Evolutionary conservation across 768 basidiomycete species (phyloP).

Genomic region (Hydnomerulius pinastri): DNA sequence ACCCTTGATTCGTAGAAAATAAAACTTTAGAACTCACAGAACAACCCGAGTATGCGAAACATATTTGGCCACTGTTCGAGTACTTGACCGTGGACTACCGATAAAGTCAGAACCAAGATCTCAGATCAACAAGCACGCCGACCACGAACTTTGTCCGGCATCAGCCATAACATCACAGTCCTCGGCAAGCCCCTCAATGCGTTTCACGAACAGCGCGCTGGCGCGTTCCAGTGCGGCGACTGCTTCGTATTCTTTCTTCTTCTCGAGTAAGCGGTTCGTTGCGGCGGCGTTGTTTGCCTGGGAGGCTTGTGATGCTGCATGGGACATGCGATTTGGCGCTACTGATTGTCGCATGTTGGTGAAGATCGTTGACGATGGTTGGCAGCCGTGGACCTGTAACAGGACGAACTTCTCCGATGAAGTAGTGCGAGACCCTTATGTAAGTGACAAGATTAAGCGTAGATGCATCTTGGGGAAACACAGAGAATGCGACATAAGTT

Average conservation of each 20-base stretch:
- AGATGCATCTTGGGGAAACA: too few relatives aligned
- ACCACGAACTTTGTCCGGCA: slow-evolving; percentile 58
- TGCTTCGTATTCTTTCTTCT: slow-evolving; percentile 81
- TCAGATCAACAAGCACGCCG: background rate
- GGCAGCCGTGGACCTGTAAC: too few relatives aligned
- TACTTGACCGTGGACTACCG: slow-evolving; percentile 75
- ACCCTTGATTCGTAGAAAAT: background rate
- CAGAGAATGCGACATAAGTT: too few relatives aligned
- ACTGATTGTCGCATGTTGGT: slow-evolving; percentile 65
- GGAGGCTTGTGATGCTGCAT: slow-evolving; percentile 38
- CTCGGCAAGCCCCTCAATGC: slow-evolving; percentile 67
- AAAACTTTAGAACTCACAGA: slow-evolving; percentile 48
- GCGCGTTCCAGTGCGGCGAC: slow-evolving; percentile 71
- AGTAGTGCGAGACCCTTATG: too few relatives aligned
- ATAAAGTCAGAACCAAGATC: too few relatives aligned
- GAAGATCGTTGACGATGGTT: too few relatives aligned
- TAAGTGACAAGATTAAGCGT: too few relatives aligned
- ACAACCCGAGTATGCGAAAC: slow-evolving; percentile 74
- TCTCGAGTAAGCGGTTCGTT: slow-evolving; percentile 61
- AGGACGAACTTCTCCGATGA: too few relatives aligned
- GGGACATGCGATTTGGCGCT: slow-evolving; percentile 51
- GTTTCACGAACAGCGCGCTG: slow-evolving; percentile 61
- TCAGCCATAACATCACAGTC: slow-evolving; percentile 80
- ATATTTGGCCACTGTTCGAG: slow-evolving; percentile 82
- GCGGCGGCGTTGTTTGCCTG: slow-evolving; percentile 50